These are phyloP conservation scores for Kurtzmaniella fragi DNA, from an alignment of 805 yeast species.

Conservation along the genomic window DNA sequence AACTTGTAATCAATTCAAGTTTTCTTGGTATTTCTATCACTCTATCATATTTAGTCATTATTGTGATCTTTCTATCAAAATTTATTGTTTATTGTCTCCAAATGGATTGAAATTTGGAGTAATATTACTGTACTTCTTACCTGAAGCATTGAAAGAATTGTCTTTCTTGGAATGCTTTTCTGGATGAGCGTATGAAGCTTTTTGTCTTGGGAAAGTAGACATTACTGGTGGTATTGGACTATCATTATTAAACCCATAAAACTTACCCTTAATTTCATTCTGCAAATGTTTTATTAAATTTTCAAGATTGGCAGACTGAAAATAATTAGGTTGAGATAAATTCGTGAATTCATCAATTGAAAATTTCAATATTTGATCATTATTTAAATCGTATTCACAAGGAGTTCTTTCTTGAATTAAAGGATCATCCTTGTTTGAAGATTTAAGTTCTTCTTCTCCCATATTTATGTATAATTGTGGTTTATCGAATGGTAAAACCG, in stretches of 20 bases:
- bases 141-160: not conserved
- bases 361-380: slow-evolving; percentile 38
- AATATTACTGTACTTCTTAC: slow-evolving; percentile 7
- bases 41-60: too few relatives aligned
- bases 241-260: slow-evolving; percentile 33
- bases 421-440: not conserved
- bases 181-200: not conserved
- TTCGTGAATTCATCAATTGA: slow-evolving; percentile 39
- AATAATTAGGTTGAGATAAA: slow-evolving; percentile 40
- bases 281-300: slow-evolving; percentile 43
- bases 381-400: slow-evolving; percentile 32
- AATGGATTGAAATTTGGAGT: slow-evolving; percentile 23
- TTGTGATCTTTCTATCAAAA: too few relatives aligned
- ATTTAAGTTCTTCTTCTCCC: not conserved
- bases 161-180: not conserved
- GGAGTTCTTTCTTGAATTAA: slow-evolving; percentile 18
- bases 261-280: slow-evolving; percentile 36
- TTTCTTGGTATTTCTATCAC: too few relatives aligned
- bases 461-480: slow-evolving; percentile 23
- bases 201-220: not conserved
- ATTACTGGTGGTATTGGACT: slow-evolving; percentile 1
- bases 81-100: slow-evolving; percentile 10
- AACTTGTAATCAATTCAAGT: too few relatives aligned
- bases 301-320: slow-evolving; percentile 47
- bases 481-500: slow-evolving; percentile 37